A percentile compares a stretch with the other conserved stretches of the same genome.
These are phyloP conservation scores for Aureobasidium musti DNA, from an alignment of 2,329 filamentous ascomycete genomes.

Conservation along the genomic window DNA sequence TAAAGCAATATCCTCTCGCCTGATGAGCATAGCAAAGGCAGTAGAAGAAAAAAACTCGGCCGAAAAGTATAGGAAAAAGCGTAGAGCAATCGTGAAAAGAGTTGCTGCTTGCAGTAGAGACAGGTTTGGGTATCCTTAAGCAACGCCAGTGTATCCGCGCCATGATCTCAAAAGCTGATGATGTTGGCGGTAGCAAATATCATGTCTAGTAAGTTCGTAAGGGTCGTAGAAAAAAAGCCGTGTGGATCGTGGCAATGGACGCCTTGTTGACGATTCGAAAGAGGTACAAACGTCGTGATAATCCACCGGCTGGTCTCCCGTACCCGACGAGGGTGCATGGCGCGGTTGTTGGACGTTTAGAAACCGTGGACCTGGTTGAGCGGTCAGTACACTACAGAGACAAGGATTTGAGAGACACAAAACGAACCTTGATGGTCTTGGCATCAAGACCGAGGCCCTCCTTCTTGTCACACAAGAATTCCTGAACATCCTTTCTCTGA, in stretches of 20 bases:
- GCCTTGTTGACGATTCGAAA: conserved; percentile 26
- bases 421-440: conserved; percentile 88
- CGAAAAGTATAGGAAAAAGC: conserved; percentile 13
- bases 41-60: neutral
- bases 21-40: conserved; percentile 12
- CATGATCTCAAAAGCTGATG: conserved; percentile 11
- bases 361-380: conserved; percentile 60
- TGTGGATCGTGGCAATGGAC: conserved; percentile 27
- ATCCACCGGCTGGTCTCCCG: conserved; percentile 31
- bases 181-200: conserved; percentile 8
- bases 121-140: conserved; percentile 22
- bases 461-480: conserved; percentile 96
- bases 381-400: neutral
- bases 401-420: neutral
- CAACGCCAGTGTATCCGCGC: conserved; percentile 14
- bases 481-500: conserved; percentile 97
- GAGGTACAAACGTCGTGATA: conserved; percentile 19
- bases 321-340: conserved; percentile 34
- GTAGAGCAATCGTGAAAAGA: neutral
- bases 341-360: conserved; percentile 52
- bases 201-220: conserved; percentile 23
- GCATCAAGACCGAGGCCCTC: conserved; percentile 89
- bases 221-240: conserved; percentile 31
- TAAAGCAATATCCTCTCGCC: conserved; percentile 18
- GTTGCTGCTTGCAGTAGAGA: conserved; percentile 24